Conservation (phyloP, 441 rosid species). For the Eruca vesicaria region DNA sequence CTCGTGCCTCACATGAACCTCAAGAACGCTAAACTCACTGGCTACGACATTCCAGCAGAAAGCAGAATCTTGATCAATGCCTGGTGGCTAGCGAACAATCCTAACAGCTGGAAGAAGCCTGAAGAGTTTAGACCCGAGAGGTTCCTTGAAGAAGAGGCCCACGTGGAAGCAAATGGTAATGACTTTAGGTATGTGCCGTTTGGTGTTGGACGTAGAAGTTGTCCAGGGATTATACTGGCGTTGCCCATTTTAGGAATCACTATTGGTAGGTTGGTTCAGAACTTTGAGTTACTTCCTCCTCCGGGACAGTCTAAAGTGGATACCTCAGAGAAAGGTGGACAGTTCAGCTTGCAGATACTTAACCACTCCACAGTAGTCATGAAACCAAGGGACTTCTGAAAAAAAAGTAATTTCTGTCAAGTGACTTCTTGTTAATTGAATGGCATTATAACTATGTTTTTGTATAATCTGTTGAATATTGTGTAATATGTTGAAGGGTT, state of each 20-base stretch:
- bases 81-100: neutral
- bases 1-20: neutral
- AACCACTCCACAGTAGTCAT: neutral
- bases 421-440: neutral
- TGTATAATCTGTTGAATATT: neutral
- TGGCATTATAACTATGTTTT: neutral
- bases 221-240: conserved; percentile 94
- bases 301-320: conserved; percentile 82
- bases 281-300: conserved; percentile 92
- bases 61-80: neutral
- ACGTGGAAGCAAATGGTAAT: neutral
- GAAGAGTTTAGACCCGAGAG: neutral
- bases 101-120: neutral
- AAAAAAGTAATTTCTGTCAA: neutral
- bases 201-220: conserved; percentile 96
- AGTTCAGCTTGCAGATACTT: neutral
- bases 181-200: conserved; percentile 93
- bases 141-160: neutral
- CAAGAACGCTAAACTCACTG: neutral
- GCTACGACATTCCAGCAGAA: no score
- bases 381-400: conserved; percentile 62
- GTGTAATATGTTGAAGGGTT: neutral
- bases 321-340: conserved; percentile 39
- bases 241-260: conserved; percentile 91
- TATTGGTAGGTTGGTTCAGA: conserved; percentile 86